These are phyloP conservation scores for Rostrohypoxylon terebratum DNA, from an alignment of 495 filamentous ascomycete species.

Conservation along the genomic window DNA sequence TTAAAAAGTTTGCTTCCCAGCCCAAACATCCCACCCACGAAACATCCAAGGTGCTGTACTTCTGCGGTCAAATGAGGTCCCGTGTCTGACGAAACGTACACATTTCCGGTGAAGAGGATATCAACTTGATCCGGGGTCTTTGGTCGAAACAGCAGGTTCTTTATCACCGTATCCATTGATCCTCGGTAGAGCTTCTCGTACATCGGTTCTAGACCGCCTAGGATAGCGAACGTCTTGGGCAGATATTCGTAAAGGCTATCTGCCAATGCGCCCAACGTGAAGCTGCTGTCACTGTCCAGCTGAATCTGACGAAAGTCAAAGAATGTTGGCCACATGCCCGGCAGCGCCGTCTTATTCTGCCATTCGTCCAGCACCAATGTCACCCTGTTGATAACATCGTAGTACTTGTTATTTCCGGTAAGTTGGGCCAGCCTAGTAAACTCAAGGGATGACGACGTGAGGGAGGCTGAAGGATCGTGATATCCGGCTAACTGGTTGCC, in stretches of 20 bases:
- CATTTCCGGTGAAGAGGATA: slow-evolving; percentile 69
- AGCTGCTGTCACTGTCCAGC: slow-evolving; percentile 55
- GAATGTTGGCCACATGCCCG: slow-evolving; percentile 83
- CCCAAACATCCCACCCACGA: slow-evolving; percentile 82
- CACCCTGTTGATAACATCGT: slow-evolving; percentile 83
- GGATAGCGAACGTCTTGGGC: slow-evolving; percentile 69
- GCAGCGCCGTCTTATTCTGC: slow-evolving; percentile 74
- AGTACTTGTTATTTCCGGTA: slow-evolving; percentile 83
- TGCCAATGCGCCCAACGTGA: slow-evolving; percentile 75
- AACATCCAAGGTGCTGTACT: slow-evolving; percentile 63
- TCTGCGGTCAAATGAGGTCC: slow-evolving; percentile 34
- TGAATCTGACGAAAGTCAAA: slow-evolving; percentile 65
- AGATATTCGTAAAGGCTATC: slow-evolving; percentile 90
- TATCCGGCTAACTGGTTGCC: slow-evolving; percentile 51
- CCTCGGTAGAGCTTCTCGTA: slow-evolving; percentile 77
- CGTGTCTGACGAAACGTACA: slow-evolving; percentile 35
- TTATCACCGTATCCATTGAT: slow-evolving; percentile 68
- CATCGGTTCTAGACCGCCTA: slow-evolving; percentile 74
- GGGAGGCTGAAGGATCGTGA: slow-evolving; percentile 61
- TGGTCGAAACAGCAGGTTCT: slow-evolving; percentile 73
- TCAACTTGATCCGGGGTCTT: slow-evolving; percentile 66
- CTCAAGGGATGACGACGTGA: slow-evolving; percentile 73
- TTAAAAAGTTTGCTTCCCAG: slow-evolving; percentile 76
- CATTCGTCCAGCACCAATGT: slow-evolving; percentile 76
- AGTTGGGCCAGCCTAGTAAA: slow-evolving; percentile 88